Evolutionary conservation across 2,329 filamentous ascomycete genomes (phyloP), one percentile per base, ranked within the genome.

Genomic region (Aspergillus ochraceoroseus): DNA sequence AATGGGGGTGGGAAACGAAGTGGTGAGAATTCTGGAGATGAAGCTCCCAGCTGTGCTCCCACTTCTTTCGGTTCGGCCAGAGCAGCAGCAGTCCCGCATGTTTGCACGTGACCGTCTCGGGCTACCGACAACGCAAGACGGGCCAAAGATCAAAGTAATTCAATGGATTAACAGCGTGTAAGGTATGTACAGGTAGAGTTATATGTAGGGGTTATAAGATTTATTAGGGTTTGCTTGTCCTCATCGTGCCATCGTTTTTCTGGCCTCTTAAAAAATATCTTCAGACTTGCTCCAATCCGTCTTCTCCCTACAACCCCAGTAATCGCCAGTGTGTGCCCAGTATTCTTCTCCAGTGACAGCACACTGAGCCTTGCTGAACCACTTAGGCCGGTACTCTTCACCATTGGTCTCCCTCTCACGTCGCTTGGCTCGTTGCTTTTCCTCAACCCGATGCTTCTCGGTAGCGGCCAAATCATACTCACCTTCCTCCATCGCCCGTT

Each of bases 401-500:
- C 92, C 92, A 2, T 68, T 76, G 19, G 76, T 75, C 66, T 98
- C 90, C 15, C 89, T 74, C 43, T 75, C 70, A 39, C 85, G 71
- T 46, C 92, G 72, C 43, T 83, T 82, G 7, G 82, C 80, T 44
- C 92, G 76, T 71, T 98, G 92, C 49, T 82, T 88, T 70, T 95
- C 85, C 65, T 98, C 92, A 0, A 98, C 78, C 1, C 92, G 76
- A 58, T 90, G 92, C 77, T 98, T 98, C 72, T 98, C 92, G 4
- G 77, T 79, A 0, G 90, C 92, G 1, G 92, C 92, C 44, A 92
- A 75, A 57, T 96, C 90, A 59, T 98, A 98, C 65, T 89, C 80
- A n/a, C 90, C 92, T 47, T 96, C 89, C 63, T 98, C 92, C 92
- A 98, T 98, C 2, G 92, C 92, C 7, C 92, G 77, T 70, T 98